These are phyloP conservation scores for Scedosporium dehoogii DNA, from an alignment of 2,329 filamentous ascomycete species.

Conservation along the genomic window DNA sequence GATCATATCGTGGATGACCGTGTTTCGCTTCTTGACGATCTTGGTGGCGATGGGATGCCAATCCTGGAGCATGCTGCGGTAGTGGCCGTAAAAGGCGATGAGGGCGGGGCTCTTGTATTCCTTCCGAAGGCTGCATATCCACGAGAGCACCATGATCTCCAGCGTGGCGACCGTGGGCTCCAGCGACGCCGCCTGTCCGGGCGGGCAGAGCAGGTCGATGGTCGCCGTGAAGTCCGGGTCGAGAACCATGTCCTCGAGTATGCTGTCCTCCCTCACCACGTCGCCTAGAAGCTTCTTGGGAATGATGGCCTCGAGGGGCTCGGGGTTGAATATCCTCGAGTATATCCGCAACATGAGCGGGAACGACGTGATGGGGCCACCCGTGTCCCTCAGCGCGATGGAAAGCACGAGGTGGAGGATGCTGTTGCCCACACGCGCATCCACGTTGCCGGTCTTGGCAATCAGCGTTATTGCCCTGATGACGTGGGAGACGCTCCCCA, in stretches of 20 bases:
- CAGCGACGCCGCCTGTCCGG: not conserved
- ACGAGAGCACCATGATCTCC: constrained; percentile 36
- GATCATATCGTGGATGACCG: constrained; percentile 38
- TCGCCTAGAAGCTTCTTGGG: constrained; percentile 11
- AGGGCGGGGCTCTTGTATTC: constrained; percentile 24
- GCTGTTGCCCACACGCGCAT: constrained; percentile 24
- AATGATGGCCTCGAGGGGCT: constrained; percentile 31
- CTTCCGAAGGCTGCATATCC: constrained; percentile 28
- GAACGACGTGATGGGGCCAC: constrained; percentile 29
- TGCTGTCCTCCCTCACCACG: constrained; percentile 5
- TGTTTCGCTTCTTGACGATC: constrained; percentile 29
- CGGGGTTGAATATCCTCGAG: constrained; percentile 34
- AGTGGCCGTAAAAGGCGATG: constrained; percentile 35
- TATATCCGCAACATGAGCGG: constrained; percentile 39
- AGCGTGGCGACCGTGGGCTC: constrained; percentile 28
- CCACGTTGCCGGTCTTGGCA: not conserved
- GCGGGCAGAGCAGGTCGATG: constrained; percentile 2
- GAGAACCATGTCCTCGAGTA: constrained; percentile 9
- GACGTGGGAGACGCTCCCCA: constrained; percentile 43
- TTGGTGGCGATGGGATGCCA: constrained; percentile 23
- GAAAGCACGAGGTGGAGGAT: constrained; percentile 39
- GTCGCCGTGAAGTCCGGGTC: constrained; percentile 4
- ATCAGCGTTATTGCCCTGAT: constrained; percentile 7
- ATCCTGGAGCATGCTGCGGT: constrained; percentile 31
- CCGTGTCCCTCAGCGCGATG: constrained; percentile 29